Percentiles rank a stretch among this genome's conserved stretches.
Conservation (phyloP, 2,329 filamentous ascomycete genomes). For the Diaporthe sp. region DNA sequence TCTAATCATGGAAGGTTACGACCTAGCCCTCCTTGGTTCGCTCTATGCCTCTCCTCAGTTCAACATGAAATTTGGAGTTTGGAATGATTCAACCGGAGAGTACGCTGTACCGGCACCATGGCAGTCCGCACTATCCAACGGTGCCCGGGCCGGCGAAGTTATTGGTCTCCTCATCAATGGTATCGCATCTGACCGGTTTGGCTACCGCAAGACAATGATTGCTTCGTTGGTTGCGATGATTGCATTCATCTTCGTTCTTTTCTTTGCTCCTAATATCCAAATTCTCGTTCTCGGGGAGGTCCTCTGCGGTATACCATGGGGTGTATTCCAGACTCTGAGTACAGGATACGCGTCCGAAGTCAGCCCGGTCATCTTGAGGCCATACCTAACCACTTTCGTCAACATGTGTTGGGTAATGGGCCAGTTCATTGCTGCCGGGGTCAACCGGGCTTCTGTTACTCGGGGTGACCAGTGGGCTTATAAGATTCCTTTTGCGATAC, state of each 20-base stretch:
- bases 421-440: constrained; percentile 79
- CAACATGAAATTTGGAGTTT: constrained; percentile 46
- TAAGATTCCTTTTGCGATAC: constrained; percentile 78
- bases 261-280: constrained; percentile 72
- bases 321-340: constrained; percentile 69
- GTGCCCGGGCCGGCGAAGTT: constrained; percentile 73
- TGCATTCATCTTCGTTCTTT: constrained; percentile 74
- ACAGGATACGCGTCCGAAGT: constrained; percentile 80
- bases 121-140: constrained; percentile 56
- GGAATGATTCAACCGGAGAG: constrained; percentile 42
- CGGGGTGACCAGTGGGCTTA: constrained; percentile 75
- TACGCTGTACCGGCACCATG: constrained; percentile 53
- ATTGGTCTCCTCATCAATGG: constrained; percentile 77
- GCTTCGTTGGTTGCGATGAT: constrained; percentile 66
- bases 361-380: constrained; percentile 79
- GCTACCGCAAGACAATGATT: constrained; percentile 79
- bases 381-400: constrained; percentile 80
- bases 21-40: constrained; percentile 84
- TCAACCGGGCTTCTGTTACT: constrained; percentile 76
- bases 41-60: constrained; percentile 65
- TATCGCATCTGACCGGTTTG: constrained; percentile 74
- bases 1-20: constrained; percentile 93
- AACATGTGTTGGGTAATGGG: constrained; percentile 84
- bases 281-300: constrained; percentile 73
- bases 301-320: constrained; percentile 74